These are phyloP conservation scores for Nicotiana sylvestris DNA, from an alignment of 257 asterid species.

Conservation along the genomic window DNA sequence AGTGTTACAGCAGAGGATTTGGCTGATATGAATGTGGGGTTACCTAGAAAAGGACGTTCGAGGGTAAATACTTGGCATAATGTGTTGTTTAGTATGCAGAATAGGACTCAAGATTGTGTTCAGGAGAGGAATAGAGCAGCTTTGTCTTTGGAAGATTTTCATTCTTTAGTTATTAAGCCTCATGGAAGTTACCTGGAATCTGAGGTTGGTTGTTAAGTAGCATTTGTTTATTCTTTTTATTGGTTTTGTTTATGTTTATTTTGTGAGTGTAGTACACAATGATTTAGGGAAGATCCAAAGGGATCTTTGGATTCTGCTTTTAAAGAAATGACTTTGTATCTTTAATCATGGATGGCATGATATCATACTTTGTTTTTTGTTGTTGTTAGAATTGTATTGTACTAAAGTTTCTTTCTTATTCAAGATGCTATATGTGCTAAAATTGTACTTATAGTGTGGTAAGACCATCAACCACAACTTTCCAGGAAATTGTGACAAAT, in stretches of 20 bases:
- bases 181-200: slow-evolving; percentile 33
- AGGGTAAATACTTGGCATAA: slow-evolving; percentile 88
- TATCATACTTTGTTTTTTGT: neutral
- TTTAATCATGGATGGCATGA: neutral
- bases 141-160: slow-evolving; percentile 14
- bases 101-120: slow-evolving; percentile 46
- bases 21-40: slow-evolving; percentile 61
- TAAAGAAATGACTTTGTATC: neutral
- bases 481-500: neutral
- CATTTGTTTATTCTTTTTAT: neutral
- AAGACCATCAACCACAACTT: neutral
- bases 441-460: neutral
- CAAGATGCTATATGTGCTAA: neutral
- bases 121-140: slow-evolving; percentile 21
- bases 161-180: slow-evolving; percentile 19
- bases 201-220: slow-evolving; percentile 21
- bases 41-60: slow-evolving; percentile 49
- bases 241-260: neutral
- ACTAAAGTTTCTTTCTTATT: neutral
- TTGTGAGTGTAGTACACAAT: neutral
- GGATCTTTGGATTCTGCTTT: neutral
- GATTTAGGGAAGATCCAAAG: neutral
- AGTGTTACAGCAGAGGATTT: slow-evolving; percentile 56
- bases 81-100: slow-evolving; percentile 69
- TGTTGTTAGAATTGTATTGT: neutral